Conservation (phyloP, 108 stramenopile genomes). For the Epithemia pelagica region DNA sequence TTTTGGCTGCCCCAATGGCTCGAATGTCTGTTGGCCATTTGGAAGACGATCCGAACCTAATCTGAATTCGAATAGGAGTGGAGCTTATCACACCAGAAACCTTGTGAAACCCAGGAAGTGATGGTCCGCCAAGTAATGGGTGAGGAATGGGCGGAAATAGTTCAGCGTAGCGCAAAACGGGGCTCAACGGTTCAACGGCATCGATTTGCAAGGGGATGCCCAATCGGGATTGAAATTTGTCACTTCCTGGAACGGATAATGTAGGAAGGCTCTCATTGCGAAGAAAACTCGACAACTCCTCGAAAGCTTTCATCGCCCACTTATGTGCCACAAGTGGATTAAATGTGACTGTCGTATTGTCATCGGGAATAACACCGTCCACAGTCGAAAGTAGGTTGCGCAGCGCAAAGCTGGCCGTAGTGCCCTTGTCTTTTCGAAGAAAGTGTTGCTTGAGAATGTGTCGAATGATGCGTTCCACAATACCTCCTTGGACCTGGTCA, state of each 20-base stretch:
- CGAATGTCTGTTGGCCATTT: conserved; percentile 80
- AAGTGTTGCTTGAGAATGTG: conserved; percentile 68
- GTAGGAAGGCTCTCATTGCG: conserved; percentile 33
- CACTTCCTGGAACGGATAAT: conserved; percentile 18
- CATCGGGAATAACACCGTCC: conserved; percentile 33
- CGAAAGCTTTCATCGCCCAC: conserved; percentile 59
- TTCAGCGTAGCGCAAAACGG: conserved; percentile 67
- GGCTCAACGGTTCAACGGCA: conserved; percentile 70
- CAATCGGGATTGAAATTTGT: conserved; percentile 19
- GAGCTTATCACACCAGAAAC: conserved; percentile 46
- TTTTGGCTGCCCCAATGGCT: conserved; percentile 85
- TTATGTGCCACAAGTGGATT: conserved; percentile 47
- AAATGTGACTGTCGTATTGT: not conserved
- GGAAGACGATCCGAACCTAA: conserved; percentile 63
- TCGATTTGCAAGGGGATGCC: conserved; percentile 76
- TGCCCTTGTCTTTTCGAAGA: conserved; percentile 12
- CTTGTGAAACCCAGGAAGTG: conserved; percentile 19
- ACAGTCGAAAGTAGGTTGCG: conserved; percentile 55
- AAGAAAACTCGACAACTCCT: conserved; percentile 58
- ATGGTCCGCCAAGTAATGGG: conserved; percentile 52
- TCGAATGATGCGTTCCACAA: conserved; percentile 59
- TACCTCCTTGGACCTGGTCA: conserved; percentile 57
- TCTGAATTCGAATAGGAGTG: conserved; percentile 65
- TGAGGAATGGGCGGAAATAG: conserved; percentile 74
- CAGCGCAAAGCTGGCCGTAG: conserved; percentile 32